Evolutionary conservation across 768 basidiomycete genomes (phyloP).

Genomic region (Suillus spraguei): DNA sequence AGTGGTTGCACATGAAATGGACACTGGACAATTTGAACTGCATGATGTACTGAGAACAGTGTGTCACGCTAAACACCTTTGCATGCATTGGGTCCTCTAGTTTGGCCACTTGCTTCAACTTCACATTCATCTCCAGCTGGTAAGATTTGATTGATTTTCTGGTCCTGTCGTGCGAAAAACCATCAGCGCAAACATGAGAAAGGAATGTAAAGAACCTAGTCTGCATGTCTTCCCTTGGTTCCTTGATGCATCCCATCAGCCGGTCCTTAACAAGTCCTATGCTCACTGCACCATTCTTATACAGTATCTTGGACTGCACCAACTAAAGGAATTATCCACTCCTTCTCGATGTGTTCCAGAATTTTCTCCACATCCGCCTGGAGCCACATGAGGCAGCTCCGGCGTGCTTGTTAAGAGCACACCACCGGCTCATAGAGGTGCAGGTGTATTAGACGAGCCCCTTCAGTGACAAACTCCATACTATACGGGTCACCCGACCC

Average conservation of each 20-base stretch:
- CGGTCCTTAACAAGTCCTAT: slow-evolving; percentile 92
- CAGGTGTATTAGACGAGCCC: slow-evolving; percentile 62
- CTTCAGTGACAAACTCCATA: too few relatives aligned
- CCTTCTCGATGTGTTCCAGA: slow-evolving; percentile 76
- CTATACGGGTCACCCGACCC: too few relatives aligned
- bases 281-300: slow-evolving; percentile 86
- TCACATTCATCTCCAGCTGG: slow-evolving; percentile 77
- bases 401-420: slow-evolving; percentile 82
- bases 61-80: slow-evolving; percentile 90
- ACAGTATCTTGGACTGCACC: slow-evolving; percentile 86
- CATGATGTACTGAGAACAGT: slow-evolving; percentile 87
- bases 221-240: slow-evolving; percentile 74
- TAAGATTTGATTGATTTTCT: slow-evolving; percentile 87
- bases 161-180: slow-evolving; percentile 58
- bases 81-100: slow-evolving; percentile 79
- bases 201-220: slow-evolving; percentile 41
- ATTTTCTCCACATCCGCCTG: slow-evolving; percentile 69
- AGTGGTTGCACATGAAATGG: slow-evolving; percentile 98
- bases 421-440: slow-evolving; percentile 87
- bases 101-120: slow-evolving; percentile 79
- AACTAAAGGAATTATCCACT: slow-evolving; percentile 85
- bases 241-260: slow-evolving; percentile 78
- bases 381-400: slow-evolving; percentile 50
- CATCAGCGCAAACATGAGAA: slow-evolving; percentile 4
- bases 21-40: slow-evolving; percentile 91